Percentiles rank a stretch among this genome's conserved stretches.
Evolutionary conservation across 176 grass and related monocot species (phyloP).

Genomic region (Carex littledalei): DNA sequence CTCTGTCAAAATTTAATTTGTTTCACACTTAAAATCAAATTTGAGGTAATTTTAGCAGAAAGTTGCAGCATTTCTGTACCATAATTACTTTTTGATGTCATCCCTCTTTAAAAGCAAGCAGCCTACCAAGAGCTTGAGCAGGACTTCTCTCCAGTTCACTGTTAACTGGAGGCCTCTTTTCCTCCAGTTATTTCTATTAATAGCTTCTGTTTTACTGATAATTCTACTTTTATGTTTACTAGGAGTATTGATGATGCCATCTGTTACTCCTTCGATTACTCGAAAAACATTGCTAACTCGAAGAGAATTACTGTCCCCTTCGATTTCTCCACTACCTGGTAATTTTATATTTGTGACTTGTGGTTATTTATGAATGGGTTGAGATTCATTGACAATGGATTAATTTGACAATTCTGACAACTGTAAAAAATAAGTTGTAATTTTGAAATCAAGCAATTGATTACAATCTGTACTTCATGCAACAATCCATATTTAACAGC

Average conservation of each 20-base stretch:
- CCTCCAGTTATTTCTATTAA: background rate
- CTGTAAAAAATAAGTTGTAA: background rate
- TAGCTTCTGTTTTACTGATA: background rate
- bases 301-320: background rate
- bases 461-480: background rate
- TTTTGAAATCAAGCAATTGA: background rate
- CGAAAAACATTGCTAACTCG: no score
- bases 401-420: background rate
- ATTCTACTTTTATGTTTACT: conserved; percentile 18
- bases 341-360: conserved; percentile 13
- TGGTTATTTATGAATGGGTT: background rate
- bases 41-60: conserved; percentile 4
- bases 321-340: conserved; percentile 13
- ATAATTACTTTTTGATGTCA: background rate
- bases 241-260: conserved; percentile 38
- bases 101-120: background rate
- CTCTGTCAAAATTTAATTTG: background rate
- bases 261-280: conserved; percentile 30
- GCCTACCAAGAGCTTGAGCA: background rate
- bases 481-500: background rate
- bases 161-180: conserved; percentile 12
- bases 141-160: background rate
- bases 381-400: background rate
- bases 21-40: background rate
- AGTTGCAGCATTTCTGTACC: background rate